A percentile compares a stretch with the other conserved stretches of the same genome.
Evolutionary conservation across 2,329 filamentous ascomycete genomes (phyloP).

Genomic region (Cytospora mali): DNA sequence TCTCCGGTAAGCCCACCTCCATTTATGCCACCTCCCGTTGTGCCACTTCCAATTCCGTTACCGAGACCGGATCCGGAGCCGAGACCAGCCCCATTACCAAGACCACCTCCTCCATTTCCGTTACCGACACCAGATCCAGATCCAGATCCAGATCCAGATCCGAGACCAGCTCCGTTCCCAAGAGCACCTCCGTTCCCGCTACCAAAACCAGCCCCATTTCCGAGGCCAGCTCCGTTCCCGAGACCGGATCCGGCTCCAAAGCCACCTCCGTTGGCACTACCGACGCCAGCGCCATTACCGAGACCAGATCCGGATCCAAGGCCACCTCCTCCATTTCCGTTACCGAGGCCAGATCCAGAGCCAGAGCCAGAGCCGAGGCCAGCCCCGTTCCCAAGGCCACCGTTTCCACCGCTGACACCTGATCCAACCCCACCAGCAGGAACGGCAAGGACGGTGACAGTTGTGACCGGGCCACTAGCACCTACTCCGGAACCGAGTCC

Average conservation of each 20-base stretch:
- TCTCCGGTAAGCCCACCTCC: neutral
- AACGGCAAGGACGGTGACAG: conserved; percentile 24
- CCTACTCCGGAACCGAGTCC: conserved; percentile 12
- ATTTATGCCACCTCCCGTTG: neutral
- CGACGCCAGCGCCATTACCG: conserved; percentile 1
- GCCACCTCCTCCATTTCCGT: too few species aligned
- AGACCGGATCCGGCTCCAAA: neutral
- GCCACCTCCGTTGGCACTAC: too few species aligned
- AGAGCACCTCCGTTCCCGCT: too few species aligned
- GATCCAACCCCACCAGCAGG: conserved; percentile 20
- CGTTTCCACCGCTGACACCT: conserved; percentile 5
- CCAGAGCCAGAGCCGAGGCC: too few species aligned
- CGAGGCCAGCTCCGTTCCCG: neutral
- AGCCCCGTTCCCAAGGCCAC: neutral
- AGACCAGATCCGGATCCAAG: neutral
- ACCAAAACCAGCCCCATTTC: too few species aligned
- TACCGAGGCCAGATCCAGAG: too few species aligned
- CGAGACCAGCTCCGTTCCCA: neutral
- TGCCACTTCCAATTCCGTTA: neutral
- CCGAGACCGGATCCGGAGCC: too few species aligned
- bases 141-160: neutral
- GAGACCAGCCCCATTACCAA: too few species aligned
- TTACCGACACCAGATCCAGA: neutral
- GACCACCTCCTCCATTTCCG: too few species aligned
- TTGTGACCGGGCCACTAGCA: conserved; percentile 12